Evolutionary conservation across 2,329 filamentous ascomycete genomes (phyloP).

Genomic region (Curvularia hawaiiensis): DNA sequence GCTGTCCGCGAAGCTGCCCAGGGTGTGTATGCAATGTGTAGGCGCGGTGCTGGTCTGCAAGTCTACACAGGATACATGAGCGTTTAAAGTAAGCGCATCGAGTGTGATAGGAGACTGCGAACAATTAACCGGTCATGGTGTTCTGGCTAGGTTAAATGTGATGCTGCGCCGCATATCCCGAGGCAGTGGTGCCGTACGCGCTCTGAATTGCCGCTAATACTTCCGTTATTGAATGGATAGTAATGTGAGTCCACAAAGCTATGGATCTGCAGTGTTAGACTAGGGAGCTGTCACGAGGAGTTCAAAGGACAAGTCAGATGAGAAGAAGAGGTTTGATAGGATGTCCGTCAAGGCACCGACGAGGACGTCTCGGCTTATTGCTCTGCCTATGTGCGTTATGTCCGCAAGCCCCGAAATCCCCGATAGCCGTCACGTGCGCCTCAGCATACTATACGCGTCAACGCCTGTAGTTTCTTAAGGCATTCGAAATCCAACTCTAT

Average conservation of each 20-base stretch:
- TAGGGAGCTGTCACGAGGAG: background rate
- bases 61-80: constrained; percentile 2
- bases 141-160: background rate
- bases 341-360: background rate
- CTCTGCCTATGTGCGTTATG: background rate
- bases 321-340: background rate
- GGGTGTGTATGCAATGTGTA: constrained; percentile 12
- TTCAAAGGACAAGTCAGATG: background rate
- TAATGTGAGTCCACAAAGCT: background rate
- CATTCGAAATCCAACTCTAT: background rate
- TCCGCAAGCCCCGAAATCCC: constrained; percentile 4
- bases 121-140: constrained; percentile 6
- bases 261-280: background rate
- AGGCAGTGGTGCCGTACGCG: background rate
- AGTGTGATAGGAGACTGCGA: constrained; percentile 5
- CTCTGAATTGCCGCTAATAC: constrained; percentile 12
- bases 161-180: constrained; percentile 6
- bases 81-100: constrained; percentile 1
- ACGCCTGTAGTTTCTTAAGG: background rate
- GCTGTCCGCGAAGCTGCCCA: constrained; percentile 13
- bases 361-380: constrained; percentile 1
- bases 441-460: background rate
- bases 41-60: constrained; percentile 11
- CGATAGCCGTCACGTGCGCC: background rate
- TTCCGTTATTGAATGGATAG: background rate